phyloP scores from a whole-genome alignment of 805 yeast species.

The Spathaspora arborariae region DNA sequence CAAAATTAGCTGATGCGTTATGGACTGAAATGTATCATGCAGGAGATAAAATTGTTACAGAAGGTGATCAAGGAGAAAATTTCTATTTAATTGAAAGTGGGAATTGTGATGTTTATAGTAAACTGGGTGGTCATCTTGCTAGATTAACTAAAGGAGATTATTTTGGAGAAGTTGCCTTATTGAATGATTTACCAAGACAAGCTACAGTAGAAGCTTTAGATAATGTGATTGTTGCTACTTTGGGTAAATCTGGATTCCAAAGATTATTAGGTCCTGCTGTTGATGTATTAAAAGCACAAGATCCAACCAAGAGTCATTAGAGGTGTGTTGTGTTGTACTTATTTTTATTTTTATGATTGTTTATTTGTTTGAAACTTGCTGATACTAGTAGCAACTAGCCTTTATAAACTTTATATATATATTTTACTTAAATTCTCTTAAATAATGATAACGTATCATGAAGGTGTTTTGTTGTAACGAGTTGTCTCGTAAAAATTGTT shows the following conservation, averaged over 20 bases:
- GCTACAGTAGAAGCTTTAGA: conserved; percentile 84
- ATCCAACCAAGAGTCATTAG: conserved; percentile 51
- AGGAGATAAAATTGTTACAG: conserved; percentile 72
- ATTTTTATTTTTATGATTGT: not conserved
- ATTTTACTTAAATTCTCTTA: not conserved
- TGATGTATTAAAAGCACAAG: conserved; percentile 79
- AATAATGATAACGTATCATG: conserved; percentile 1
- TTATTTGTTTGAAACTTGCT: not conserved
- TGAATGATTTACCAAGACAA: conserved; percentile 89
- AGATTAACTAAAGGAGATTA: conserved; percentile 77
- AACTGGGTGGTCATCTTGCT: conserved; percentile 57
- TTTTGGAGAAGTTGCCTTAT: conserved; percentile 93
- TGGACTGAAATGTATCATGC: conserved; percentile 68
- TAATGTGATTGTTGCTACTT: conserved; percentile 80
- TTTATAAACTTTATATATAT: not conserved
- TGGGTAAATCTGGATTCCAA: conserved; percentile 90
- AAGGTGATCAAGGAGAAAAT: conserved; percentile 67
- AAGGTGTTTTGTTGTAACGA: not conserved
- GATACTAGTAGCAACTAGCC: not conserved
- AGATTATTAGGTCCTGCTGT: conserved; percentile 93
- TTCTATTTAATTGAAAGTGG: conserved; percentile 63
- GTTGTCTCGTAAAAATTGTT: not conserved
- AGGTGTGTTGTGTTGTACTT: not conserved
- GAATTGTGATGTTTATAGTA: conserved; percentile 67
- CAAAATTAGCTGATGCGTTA: conserved; percentile 92